Evolutionary conservation across 139 green algal species (phyloP), one percentile per base, ranked within the genome.

Genomic region (Microglena sp.): DNA sequence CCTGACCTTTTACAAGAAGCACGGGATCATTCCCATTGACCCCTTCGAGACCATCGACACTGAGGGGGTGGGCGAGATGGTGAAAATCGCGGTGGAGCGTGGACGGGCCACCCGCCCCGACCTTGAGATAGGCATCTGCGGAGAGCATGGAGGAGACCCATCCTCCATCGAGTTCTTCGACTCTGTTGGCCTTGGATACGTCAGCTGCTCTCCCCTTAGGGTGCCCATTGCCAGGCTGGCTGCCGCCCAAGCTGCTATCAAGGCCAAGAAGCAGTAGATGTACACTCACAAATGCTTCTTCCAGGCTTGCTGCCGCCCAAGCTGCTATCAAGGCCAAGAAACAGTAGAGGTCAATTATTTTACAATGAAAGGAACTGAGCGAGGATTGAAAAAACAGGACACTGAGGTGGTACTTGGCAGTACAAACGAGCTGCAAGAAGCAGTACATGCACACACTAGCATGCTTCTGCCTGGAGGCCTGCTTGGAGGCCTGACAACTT

Each of bases 61-160:
- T 4, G 77, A 77, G 4, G 90, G 90, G 22, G 90, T 97, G 45
- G 90, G 90, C 6, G 68, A 95, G 79, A 79, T 97, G 53, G 82
- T 97, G 32, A 62, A 73, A 28, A 79, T 94, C 15, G 84, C 91
- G 0, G 77, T 83, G 33, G 66, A 90, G 76, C 74, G 82, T 3
- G 91, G 88, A 36, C 79, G 87, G 15, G 67, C 50, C 6, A 70
- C 82, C 0, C 75, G 76, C 33, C 83, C 87, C 2, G 68, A 75
- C 56, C 65, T 97, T 21, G 77, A 91, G 65, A 70, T 96, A 18
- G 87, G 87, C 58, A 84, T 96, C 33, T 96, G 91, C 73, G 91
- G 90, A 15, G 90, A 96, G 81, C 90, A 96, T 64, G 90, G 90
- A 32, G 90, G 90, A 26, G 90, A 96, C 62, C 84, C 88, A 33